A percentile compares a stretch with the other conserved stretches of the same genome.
Evolutionary conservation across 1,139 yeast species (phyloP).

Genomic region (Debaryomyces singareniensis): DNA sequence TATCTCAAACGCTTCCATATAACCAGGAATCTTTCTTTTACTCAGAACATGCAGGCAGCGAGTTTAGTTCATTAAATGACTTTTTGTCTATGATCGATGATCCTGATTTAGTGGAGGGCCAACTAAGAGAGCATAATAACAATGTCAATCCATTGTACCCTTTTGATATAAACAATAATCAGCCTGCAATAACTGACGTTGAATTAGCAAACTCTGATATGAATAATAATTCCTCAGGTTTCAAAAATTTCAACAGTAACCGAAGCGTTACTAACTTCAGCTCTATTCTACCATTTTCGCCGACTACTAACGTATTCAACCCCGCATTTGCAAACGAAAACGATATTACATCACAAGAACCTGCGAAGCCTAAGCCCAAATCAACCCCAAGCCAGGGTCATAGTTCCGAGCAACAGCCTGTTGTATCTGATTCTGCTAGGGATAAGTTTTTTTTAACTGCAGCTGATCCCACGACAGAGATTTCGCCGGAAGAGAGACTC

Average conservation of each 20-base stretch:
- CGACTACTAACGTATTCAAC: conserved; percentile 3
- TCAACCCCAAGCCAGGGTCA: neutral
- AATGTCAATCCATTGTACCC: conserved; percentile 19
- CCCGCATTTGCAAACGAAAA: conserved; percentile 4
- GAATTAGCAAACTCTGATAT: conserved; percentile 4
- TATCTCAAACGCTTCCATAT: conserved; percentile 40
- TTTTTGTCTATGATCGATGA: conserved; percentile 88
- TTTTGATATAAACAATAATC: conserved; percentile 13
- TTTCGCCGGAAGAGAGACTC: conserved; percentile 88
- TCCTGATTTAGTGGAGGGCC: conserved; percentile 56
- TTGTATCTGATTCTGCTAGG: conserved; percentile 71
- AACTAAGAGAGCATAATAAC: conserved; percentile 30
- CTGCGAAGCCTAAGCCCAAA: conserved; percentile 6
- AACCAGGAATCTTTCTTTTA: conserved; percentile 74
- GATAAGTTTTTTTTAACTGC: conserved; percentile 95
- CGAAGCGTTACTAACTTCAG: neutral
- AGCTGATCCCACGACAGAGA: conserved; percentile 93
- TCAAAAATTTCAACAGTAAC: neutral
- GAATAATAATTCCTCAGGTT: neutral
- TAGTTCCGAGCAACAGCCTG: conserved; percentile 20
- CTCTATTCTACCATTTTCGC: neutral
- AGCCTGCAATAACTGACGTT: conserved; percentile 2
- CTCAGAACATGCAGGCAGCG: conserved; percentile 91
- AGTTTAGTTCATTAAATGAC: conserved; percentile 84
- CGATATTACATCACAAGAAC: conserved; percentile 2